These are phyloP conservation scores for Fusarium poae DNA, from an alignment of 2,329 filamentous ascomycete species.

Conservation along the genomic window DNA sequence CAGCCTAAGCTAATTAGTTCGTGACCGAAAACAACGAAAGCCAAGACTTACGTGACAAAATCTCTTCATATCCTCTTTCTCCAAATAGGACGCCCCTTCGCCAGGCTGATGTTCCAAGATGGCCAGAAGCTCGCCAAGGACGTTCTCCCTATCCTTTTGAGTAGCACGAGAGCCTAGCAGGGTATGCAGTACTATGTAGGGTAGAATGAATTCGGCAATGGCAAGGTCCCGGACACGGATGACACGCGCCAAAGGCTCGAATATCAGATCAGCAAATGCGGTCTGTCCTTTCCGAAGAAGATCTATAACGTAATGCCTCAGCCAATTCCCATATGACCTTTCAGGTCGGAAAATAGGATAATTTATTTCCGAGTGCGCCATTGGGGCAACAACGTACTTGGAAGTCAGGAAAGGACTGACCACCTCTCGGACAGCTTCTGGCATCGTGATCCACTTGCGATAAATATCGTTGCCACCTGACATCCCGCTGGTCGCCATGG, in stretches of 20 bases:
- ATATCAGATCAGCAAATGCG: slow-evolving; percentile 79
- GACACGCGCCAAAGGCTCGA: slow-evolving; percentile 83
- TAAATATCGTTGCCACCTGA: slow-evolving; percentile 71
- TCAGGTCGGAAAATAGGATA: slow-evolving; percentile 84
- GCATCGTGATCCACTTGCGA: slow-evolving; percentile 81
- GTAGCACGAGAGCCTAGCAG: slow-evolving; percentile 76
- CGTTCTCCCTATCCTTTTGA: slow-evolving; percentile 71
- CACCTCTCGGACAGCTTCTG: slow-evolving; percentile 81
- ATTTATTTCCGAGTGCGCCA: slow-evolving; percentile 65
- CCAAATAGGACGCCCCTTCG: slow-evolving; percentile 66
- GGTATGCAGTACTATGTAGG: slow-evolving; percentile 86
- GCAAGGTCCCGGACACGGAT: slow-evolving; percentile 88
- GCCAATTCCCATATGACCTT: slow-evolving; percentile 82
- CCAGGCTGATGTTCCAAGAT: slow-evolving; percentile 75
- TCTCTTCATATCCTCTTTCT: slow-evolving; percentile 81
- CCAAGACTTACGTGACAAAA: slow-evolving; percentile 82
- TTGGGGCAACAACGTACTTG: slow-evolving; percentile 79
- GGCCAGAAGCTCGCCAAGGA: slow-evolving; percentile 79
- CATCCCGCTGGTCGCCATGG: slow-evolving; percentile 56
- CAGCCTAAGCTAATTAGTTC: slow-evolving; percentile 67
- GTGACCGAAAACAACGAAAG: not conserved
- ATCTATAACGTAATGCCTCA: slow-evolving; percentile 83
- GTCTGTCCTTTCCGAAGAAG: slow-evolving; percentile 83
- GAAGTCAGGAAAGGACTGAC: slow-evolving; percentile 91
- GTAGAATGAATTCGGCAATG: slow-evolving; percentile 88